Evolutionary conservation across 2,329 filamentous ascomycete genomes (phyloP), one percentile per base, ranked within the genome.

Genomic region (Boeremia exigua): DNA sequence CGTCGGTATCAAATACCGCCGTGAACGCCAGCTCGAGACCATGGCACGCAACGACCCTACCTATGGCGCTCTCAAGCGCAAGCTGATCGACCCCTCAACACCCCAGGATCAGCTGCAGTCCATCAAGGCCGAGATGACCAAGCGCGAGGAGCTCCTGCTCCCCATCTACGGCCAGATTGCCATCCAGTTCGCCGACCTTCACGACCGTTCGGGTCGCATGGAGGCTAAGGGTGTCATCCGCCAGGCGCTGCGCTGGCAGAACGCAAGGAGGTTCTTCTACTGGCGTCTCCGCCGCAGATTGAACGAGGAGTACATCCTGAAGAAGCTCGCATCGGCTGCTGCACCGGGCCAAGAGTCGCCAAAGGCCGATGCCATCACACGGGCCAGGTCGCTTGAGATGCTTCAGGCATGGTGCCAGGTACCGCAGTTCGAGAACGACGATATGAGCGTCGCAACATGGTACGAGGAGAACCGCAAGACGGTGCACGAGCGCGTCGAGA

Each of bases 241-340:
- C 61, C 86, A 90, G 68, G 81, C 87, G 11, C 84, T 99, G 36
- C 85, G 89, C 71, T 98, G 94, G 95, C 83, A 86, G 75, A 90
- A 96, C 68, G 88, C 94, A 9, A 89, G 95, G 63, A 89, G 94
- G 73, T 98, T 95, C 91, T 98, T 99, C 84, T 99, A 98, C 89
- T 99, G 96, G 95, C 94, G 95, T 79, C 88, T 97, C 60, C 93
- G 96, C 78, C 90, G 95, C 75, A 88, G 95, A 80, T 84, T 99
- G 74, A 98, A 96, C 79, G 95, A 99, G 81, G 95, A 99, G 81
- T 91, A 96, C 78, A 92, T 99, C 68, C 84, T 99, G 76, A 95
- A 93, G 81, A 92, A 92, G 79, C 91, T 99, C 85, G 82, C 78
- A 2, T 65, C 73, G 34, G 73, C 77, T 6, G 75, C 79, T 68